Conservation (phyloP, 805 yeast species). For the Candida hungchunana region DNA sequence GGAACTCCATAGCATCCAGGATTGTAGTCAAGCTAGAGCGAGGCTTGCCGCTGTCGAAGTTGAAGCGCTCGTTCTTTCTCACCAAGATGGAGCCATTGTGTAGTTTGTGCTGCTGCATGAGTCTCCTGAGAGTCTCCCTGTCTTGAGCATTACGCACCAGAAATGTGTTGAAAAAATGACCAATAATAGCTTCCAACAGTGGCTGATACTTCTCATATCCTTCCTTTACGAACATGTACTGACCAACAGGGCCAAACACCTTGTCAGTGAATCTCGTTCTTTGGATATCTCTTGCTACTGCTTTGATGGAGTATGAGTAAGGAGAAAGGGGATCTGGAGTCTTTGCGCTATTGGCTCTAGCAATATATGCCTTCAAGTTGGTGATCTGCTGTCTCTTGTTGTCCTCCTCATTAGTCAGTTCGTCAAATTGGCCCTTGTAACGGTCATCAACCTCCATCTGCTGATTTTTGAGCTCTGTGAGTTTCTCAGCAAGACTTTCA, state of each 20-base stretch:
- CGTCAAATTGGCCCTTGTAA: slow-evolving; percentile 6
- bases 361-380: slow-evolving; percentile 3
- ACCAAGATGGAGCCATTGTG: slow-evolving; percentile 39
- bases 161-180: slow-evolving; percentile 52
- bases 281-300: slow-evolving; percentile 12
- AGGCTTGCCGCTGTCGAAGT: slow-evolving; percentile 45
- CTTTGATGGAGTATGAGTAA: slow-evolving; percentile 1
- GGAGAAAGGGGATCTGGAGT: slow-evolving; percentile 13
- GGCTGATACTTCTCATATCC: slow-evolving; percentile 54
- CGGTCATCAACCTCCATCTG: slow-evolving; percentile 1
- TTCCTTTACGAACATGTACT: slow-evolving; percentile 49
- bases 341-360: not conserved
- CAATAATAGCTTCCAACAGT: slow-evolving; percentile 53
- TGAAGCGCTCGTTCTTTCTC: slow-evolving; percentile 54
- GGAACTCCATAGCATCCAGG: slow-evolving; percentile 56
- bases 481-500: not conserved
- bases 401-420: slow-evolving; percentile 5
- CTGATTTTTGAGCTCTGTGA: slow-evolving; percentile 1
- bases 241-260: slow-evolving; percentile 84
- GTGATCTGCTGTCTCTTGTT: slow-evolving; percentile 10
- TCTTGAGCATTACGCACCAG: slow-evolving; percentile 66
- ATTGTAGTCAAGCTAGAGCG: slow-evolving; percentile 40
- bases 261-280: slow-evolving; percentile 37
- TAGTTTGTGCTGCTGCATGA: slow-evolving; percentile 31
- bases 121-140: slow-evolving; percentile 36